Conservation (phyloP, 768 basidiomycete species). For the Lentinula raphanica region DNA sequence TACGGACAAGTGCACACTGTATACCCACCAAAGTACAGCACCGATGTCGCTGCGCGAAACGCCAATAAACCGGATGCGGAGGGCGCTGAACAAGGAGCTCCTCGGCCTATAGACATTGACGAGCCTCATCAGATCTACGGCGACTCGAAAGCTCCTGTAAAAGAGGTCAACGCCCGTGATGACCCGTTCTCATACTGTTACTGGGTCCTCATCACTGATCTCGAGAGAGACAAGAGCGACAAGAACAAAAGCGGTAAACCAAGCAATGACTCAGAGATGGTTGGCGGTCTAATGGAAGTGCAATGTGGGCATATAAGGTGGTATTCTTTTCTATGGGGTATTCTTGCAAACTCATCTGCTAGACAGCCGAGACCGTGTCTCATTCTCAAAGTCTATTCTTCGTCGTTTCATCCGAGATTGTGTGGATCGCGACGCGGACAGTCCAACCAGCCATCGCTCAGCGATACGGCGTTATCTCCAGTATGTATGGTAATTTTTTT, state of each 20-base stretch:
- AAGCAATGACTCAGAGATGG: conserved; percentile 54
- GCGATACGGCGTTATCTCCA: conserved; percentile 76
- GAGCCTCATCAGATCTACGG: conserved; percentile 67
- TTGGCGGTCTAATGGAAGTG: conserved; percentile 80
- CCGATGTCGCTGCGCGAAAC: conserved; percentile 42
- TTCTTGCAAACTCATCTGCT: not conserved
- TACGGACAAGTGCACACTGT: conserved; percentile 78
- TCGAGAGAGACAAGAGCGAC: conserved; percentile 64
- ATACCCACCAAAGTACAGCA: conserved; percentile 56
- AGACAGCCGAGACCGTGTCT: conserved; percentile 84
- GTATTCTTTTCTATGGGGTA: conserved; percentile 16
- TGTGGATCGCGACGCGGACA: conserved; percentile 85
- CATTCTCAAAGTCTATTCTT: conserved; percentile 95
- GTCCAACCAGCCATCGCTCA: conserved; percentile 83
- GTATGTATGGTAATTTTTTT: no score
- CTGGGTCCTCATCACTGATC: conserved; percentile 79
- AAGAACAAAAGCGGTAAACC: conserved; percentile 55
- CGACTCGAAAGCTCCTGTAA: conserved; percentile 69
- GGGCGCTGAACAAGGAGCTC: conserved; percentile 12
- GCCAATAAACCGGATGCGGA: conserved; percentile 46
- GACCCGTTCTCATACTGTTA: conserved; percentile 83
- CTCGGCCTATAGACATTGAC: conserved; percentile 38
- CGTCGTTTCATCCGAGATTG: conserved; percentile 95
- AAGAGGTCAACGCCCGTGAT: conserved; percentile 68
- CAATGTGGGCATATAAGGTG: conserved; percentile 78